Conservation (phyloP, 208 protist genomes). For the Entamoeba nuttalli region DNA sequence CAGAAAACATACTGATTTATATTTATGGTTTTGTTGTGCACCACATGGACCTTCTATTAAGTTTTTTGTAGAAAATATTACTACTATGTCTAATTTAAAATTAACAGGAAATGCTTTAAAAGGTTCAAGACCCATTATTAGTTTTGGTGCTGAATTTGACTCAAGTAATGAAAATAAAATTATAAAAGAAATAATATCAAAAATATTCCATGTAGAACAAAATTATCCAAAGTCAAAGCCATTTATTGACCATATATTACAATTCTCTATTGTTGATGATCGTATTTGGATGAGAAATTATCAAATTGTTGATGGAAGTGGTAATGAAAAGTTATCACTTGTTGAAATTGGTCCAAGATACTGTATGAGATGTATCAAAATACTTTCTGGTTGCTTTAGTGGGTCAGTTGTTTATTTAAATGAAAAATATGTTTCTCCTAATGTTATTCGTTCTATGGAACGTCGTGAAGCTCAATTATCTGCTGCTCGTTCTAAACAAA, state of each 20-base stretch:
- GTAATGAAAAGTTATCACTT: neutral
- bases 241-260: constrained; percentile 74
- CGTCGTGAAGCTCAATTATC: neutral
- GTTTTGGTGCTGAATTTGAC: constrained; percentile 86
- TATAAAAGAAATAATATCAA: constrained; percentile 76
- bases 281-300: constrained; percentile 94
- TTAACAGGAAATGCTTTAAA: constrained; percentile 92
- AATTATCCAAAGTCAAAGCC: constrained; percentile 86
- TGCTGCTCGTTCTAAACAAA: neutral
- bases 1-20: constrained; percentile 17
- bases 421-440: neutral
- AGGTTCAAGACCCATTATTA: constrained; percentile 77
- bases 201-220: constrained; percentile 79
- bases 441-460: neutral
- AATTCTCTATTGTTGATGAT: constrained; percentile 77
- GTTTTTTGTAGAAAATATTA: constrained; percentile 29
- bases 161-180: constrained; percentile 60
- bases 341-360: constrained; percentile 16
- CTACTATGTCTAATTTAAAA: constrained; percentile 86
- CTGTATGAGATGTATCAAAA: neutral
- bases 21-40: constrained; percentile 11
- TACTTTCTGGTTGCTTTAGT: neutral
- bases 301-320: constrained; percentile 57
- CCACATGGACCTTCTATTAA: constrained; percentile 21
- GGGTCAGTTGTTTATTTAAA: neutral